Conservation (phyloP, 179 eudicot species). For the Gypsophila paniculata region DNA sequence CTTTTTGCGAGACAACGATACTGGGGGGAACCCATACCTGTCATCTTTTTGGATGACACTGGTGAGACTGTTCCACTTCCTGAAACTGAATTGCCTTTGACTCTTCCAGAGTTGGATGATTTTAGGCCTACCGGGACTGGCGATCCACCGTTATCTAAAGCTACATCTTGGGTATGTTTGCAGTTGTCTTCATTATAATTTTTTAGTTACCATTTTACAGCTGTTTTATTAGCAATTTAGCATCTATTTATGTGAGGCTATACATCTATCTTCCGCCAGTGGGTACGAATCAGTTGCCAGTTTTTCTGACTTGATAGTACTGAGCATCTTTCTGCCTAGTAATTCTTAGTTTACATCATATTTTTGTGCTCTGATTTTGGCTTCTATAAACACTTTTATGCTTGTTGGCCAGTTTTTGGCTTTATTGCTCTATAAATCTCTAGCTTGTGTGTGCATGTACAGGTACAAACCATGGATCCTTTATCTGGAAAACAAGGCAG, state of each 20-base stretch:
- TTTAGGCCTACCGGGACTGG: slow-evolving; percentile 97
- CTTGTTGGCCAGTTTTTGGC: not conserved
- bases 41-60: slow-evolving; percentile 56
- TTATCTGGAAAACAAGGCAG: slow-evolving; percentile 66
- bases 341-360: too few species aligned
- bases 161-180: slow-evolving; percentile 72
- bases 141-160: slow-evolving; percentile 92
- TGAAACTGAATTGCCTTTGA: slow-evolving; percentile 81
- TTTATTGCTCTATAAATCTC: not conserved
- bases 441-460: slow-evolving; percentile 6
- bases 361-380: slow-evolving; percentile 5
- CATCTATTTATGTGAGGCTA: not conserved
- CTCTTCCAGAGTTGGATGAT: slow-evolving; percentile 96
- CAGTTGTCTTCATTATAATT: slow-evolving; percentile 8
- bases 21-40: slow-evolving; percentile 99
- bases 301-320: not conserved
- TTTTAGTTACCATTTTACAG: not conserved
- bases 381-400: not conserved
- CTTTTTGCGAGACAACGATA: slow-evolving; percentile 97
- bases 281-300: not conserved
- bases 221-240: not conserved
- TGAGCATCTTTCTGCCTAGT: too few species aligned
- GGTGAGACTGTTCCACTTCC: slow-evolving; percentile 70
- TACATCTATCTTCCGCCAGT: not conserved
- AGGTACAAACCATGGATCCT: slow-evolving; percentile 77